Evolutionary conservation across 2,329 filamentous ascomycete genomes (phyloP).

Genomic region (Aureobasidium sp.): DNA sequence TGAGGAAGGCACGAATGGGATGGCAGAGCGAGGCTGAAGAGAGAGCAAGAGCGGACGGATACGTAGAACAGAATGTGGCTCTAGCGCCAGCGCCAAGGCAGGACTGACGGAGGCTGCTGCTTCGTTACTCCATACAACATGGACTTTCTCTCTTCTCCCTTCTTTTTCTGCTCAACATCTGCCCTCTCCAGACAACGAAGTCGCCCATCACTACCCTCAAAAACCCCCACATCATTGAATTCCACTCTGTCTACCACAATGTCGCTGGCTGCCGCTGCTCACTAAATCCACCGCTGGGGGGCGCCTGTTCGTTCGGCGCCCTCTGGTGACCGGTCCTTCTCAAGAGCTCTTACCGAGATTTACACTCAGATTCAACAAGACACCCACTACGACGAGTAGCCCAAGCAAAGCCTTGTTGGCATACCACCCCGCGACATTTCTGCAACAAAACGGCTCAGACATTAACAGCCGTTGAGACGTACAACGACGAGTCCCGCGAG

Average conservation of each 20-base stretch:
- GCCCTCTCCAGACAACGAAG: slow-evolving; percentile 19
- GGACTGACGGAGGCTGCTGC: slow-evolving; percentile 8
- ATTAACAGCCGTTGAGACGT: slow-evolving; percentile 11
- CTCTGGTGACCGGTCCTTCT: slow-evolving; percentile 26
- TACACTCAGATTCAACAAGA: slow-evolving; percentile 26
- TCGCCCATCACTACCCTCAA: slow-evolving; percentile 18
- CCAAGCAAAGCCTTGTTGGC: slow-evolving; percentile 7
- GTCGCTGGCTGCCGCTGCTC: slow-evolving; percentile 30
- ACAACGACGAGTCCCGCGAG: slow-evolving; percentile 9
- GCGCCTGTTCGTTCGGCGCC: slow-evolving; percentile 23
- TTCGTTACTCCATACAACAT: slow-evolving; percentile 5
- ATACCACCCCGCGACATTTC: background rate
- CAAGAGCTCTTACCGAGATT: slow-evolving; percentile 27
- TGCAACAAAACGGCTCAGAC: background rate
- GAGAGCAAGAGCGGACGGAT: background rate
- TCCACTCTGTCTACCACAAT: slow-evolving; percentile 30
- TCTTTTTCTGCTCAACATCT: background rate
- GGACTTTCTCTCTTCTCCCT: slow-evolving; percentile 10
- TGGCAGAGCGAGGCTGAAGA: background rate
- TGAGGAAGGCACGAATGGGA: background rate
- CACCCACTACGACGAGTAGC: slow-evolving; percentile 12
- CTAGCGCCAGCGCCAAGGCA: slow-evolving; percentile 9
- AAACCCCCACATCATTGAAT: slow-evolving; percentile 20
- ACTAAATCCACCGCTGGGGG: slow-evolving; percentile 31
- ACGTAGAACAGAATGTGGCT: background rate